These are phyloP conservation scores for Aspergillus glaucus DNA, from an alignment of 2,329 filamentous ascomycete species.

Conservation along the genomic window DNA sequence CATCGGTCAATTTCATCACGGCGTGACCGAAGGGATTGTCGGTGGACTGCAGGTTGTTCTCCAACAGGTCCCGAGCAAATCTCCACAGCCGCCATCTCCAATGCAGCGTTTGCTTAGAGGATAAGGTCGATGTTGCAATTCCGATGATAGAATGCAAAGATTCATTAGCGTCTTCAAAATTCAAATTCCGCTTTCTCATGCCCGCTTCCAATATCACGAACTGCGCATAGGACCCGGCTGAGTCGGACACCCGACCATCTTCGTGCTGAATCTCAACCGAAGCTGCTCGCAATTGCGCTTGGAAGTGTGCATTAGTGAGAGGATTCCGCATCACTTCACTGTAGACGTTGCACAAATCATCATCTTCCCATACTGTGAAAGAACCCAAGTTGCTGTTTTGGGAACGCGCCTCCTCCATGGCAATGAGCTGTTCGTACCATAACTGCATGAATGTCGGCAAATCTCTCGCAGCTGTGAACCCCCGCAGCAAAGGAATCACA, in stretches of 20 bases:
- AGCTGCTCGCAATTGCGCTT: conserved; percentile 26
- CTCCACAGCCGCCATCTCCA: conserved; percentile 41
- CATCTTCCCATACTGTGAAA: conserved; percentile 42
- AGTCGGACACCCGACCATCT: conserved; percentile 20
- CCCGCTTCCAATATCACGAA: conserved; percentile 32
- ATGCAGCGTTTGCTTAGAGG: conserved; percentile 23
- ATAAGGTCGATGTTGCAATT: conserved; percentile 22
- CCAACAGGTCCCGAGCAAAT: conserved; percentile 27
- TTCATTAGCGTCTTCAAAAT: conserved; percentile 18
- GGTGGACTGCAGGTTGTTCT: conserved; percentile 20
- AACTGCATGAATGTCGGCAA: conserved; percentile 32
- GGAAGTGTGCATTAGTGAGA: conserved; percentile 22
- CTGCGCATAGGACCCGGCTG: conserved; percentile 27
- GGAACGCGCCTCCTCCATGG: conserved; percentile 28
- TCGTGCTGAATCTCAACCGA: conserved; percentile 21
- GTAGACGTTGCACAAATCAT: conserved; percentile 35
- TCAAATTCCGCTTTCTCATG: conserved; percentile 20
- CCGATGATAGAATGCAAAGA: conserved; percentile 20
- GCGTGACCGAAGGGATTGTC: conserved; percentile 15
- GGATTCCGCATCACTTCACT: conserved; percentile 27
- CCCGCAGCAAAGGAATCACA: conserved; percentile 34
- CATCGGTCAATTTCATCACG: conserved; percentile 18
- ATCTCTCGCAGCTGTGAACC: conserved; percentile 37
- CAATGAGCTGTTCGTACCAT: conserved; percentile 36
- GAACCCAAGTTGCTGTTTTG: conserved; percentile 13